Evolutionary conservation across 1,284 basidiomycete genomes (phyloP).

Genomic region (Malassezia obtusa): DNA sequence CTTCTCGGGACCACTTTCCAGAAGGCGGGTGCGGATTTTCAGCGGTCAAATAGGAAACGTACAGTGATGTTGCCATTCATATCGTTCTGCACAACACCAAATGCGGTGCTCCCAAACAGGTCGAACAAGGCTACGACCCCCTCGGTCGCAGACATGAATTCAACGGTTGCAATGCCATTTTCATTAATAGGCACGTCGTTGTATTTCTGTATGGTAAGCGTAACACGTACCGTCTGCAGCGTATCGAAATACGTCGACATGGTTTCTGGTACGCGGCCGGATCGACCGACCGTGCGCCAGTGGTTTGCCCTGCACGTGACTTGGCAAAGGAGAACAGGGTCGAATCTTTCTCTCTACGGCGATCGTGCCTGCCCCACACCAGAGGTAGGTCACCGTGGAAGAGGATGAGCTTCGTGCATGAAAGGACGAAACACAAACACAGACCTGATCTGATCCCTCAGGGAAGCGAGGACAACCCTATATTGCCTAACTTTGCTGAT

Average conservation of each 20-base stretch:
- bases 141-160: constrained; percentile 79
- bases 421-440: constrained; percentile 14
- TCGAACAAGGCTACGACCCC: constrained; percentile 91
- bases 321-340: not conserved
- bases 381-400: not conserved
- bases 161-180: constrained; percentile 72
- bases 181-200: constrained; percentile 73
- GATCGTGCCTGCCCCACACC: too few species aligned
- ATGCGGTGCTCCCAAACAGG: constrained; percentile 77
- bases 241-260: constrained; percentile 82
- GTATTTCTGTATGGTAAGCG: constrained; percentile 28
- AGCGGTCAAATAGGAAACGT: constrained; percentile 12
- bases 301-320: not conserved
- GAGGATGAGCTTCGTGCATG: not conserved
- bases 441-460: constrained; percentile 21
- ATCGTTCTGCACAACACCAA: constrained; percentile 74
- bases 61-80: constrained; percentile 76
- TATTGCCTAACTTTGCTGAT: constrained; percentile 18
- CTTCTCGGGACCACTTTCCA: constrained; percentile 55
- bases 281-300: not conserved
- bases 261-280: too few species aligned
- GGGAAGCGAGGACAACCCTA: constrained; percentile 14
- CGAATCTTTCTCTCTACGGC: not conserved
- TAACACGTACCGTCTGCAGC: constrained; percentile 59
- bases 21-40: constrained; percentile 64